Percentiles rank a stretch among this genome's conserved stretches.
phyloP scores from a whole-genome alignment of 2,329 filamentous ascomycete species.

The Chrysoporthe austroafricana region DNA sequence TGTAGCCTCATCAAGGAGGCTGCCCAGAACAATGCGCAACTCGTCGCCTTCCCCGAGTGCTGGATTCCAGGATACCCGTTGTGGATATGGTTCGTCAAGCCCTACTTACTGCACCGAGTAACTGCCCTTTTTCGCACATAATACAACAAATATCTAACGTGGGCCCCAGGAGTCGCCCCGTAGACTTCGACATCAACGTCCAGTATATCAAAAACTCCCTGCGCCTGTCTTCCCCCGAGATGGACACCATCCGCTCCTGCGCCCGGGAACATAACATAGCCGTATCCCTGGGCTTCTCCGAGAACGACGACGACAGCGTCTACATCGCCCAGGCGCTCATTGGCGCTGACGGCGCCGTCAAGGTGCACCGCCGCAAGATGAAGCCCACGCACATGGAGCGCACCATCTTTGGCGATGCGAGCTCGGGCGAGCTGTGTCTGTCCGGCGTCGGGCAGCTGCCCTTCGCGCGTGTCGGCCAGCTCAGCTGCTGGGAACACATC shows the following conservation, averaged over 20 bases:
- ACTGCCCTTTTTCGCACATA: background rate
- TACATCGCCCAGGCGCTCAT: slow-evolving; percentile 54
- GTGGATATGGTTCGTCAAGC: slow-evolving; percentile 3
- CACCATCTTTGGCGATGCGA: slow-evolving; percentile 53
- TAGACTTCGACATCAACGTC: slow-evolving; percentile 10
- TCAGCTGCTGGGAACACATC: slow-evolving; percentile 56
- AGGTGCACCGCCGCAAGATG: slow-evolving; percentile 49
- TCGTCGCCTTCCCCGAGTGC: slow-evolving; percentile 59
- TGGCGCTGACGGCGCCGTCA: slow-evolving; percentile 43
- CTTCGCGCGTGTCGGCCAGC: slow-evolving; percentile 46
- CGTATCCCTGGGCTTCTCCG: slow-evolving; percentile 54
- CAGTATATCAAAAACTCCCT: slow-evolving; percentile 1
- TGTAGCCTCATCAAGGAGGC: slow-evolving; percentile 60
- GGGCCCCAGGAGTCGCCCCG: background rate
- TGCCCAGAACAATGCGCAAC: slow-evolving; percentile 53
- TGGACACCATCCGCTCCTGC: slow-evolving; percentile 45
- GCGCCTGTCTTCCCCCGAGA: slow-evolving; percentile 29
- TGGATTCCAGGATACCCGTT: slow-evolving; percentile 58
- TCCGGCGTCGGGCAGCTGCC: slow-evolving; percentile 44
- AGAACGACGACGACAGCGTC: slow-evolving; percentile 45
- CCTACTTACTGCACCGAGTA: no score
- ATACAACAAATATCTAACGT: background rate
- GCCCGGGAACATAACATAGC: slow-evolving; percentile 48
- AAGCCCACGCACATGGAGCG: slow-evolving; percentile 58
- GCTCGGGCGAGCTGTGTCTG: slow-evolving; percentile 38